Percentiles rank a stretch among this genome's conserved stretches.
Conservation (phyloP, 345 rosid genomes). For the Moricandia moricandioides region DNA sequence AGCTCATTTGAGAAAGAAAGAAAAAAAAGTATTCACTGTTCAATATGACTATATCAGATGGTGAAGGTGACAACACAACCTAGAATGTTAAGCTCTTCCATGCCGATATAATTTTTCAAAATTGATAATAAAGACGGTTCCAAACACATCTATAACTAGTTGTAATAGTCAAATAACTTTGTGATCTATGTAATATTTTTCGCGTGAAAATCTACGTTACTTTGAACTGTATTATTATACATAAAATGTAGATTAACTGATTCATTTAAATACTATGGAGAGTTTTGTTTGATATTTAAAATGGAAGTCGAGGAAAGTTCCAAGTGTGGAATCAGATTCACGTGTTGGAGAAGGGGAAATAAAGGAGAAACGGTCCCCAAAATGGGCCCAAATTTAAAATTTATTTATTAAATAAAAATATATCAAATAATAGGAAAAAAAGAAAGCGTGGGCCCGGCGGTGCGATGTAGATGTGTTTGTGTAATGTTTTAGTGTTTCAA, state of each 20-base stretch:
- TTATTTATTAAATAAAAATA: neutral
- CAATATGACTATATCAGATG: neutral
- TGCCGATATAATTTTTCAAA: neutral
- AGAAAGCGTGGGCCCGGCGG: constrained; percentile 22
- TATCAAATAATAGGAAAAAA: neutral
- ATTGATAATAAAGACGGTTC: neutral
- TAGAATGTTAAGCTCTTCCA: constrained; percentile 4
- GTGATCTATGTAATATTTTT: neutral
- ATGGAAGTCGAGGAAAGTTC: constrained; percentile 31
- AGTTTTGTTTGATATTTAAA: neutral
- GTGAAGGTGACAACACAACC: constrained; percentile 23
- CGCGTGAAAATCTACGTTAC: too few relatives aligned
- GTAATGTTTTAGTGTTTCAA: constrained; percentile 19
- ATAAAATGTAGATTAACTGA: neutral
- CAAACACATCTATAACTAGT: neutral
- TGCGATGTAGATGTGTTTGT: constrained; percentile 33
- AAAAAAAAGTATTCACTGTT: neutral
- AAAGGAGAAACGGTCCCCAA: constrained; percentile 30
- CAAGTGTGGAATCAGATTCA: constrained; percentile 36
- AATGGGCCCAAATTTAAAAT: constrained; percentile 26
- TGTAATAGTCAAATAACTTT: neutral
- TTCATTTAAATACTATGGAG: neutral
- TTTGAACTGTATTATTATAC: neutral
- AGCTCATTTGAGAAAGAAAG: neutral
- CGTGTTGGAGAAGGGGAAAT: constrained; percentile 29